phyloP scores from a whole-genome alignment of 768 basidiomycete species.

The Cystobasidiopsis lactophilus region DNA sequence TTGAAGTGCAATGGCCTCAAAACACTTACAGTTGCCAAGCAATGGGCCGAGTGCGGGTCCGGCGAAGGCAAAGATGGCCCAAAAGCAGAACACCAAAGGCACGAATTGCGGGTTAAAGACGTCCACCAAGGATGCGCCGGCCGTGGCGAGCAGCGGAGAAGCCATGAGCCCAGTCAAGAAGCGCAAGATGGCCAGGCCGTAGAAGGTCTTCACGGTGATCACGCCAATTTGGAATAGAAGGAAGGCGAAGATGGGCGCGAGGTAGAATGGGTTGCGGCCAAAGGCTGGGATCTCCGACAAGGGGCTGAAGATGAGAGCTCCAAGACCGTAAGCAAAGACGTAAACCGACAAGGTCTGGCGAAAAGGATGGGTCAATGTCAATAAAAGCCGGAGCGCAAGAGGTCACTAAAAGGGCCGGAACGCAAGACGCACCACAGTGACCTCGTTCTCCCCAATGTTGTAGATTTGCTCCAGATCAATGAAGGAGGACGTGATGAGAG shows the following conservation, averaged over 20 bases:
- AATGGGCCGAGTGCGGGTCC: not conserved
- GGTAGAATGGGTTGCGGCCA: conserved; percentile 24
- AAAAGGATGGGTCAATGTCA: no score
- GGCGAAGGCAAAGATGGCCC: not conserved
- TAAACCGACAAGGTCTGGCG: no score
- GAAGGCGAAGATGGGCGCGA: conserved; percentile 23
- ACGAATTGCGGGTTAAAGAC: conserved; percentile 1
- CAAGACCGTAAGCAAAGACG: conserved; percentile 1
- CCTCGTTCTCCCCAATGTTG: no score
- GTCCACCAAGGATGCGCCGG: conserved; percentile 15
- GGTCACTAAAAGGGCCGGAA: not conserved
- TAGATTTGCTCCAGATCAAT: no score
- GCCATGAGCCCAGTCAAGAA: conserved; percentile 23
- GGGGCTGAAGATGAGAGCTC: conserved; percentile 12
- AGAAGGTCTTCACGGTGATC: conserved; percentile 18
- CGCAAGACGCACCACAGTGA: not conserved
- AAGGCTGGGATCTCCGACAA: conserved; percentile 24
- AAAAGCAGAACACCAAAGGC: conserved; percentile 1
- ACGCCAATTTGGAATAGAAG: conserved; percentile 22
- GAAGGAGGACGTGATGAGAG: no score
- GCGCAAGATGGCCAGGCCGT: conserved; percentile 20
- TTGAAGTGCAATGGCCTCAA: no score
- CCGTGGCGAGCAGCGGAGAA: conserved; percentile 17
- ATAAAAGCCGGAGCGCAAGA: not conserved
- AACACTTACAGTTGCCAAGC: no score